phyloP scores from a whole-genome alignment of 495 filamentous ascomycete species.

The Tuber calosporum region DNA sequence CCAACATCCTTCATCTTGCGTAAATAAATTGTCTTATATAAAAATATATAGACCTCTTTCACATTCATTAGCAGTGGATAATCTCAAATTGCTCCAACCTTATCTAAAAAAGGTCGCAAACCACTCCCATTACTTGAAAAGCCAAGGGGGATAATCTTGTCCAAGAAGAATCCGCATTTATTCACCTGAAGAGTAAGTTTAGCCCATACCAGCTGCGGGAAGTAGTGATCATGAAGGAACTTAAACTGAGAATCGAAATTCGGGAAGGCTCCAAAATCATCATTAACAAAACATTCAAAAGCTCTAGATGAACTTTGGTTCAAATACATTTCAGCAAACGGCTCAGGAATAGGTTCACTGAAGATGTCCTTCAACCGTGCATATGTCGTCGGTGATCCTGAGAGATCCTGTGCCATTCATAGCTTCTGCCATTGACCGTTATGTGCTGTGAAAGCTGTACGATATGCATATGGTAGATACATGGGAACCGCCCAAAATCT shows the following conservation, averaged over 20 bases:
- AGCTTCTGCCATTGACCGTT: slow-evolving; percentile 12
- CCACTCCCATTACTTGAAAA: not conserved
- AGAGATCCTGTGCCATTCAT: slow-evolving; percentile 8
- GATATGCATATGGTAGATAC: slow-evolving; percentile 1
- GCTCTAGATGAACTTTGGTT: not conserved
- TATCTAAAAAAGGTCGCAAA: not conserved
- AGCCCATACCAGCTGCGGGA: not conserved
- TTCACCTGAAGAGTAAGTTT: not conserved
- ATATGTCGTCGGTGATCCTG: slow-evolving; percentile 8
- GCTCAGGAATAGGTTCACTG: not conserved
- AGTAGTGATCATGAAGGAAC: slow-evolving; percentile 1
- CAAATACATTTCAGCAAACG: not conserved
- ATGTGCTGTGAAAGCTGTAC: slow-evolving; percentile 15
- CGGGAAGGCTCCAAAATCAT: not conserved
- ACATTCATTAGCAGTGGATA: not conserved
- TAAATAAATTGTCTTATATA: slow-evolving; percentile 2
- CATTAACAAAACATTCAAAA: slow-evolving; percentile 12
- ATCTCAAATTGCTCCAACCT: not conserved
- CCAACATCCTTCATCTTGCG: not conserved
- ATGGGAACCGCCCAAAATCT: slow-evolving; percentile 6
- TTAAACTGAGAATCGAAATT: not conserved
- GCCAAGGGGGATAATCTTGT: not conserved
- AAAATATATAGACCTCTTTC: not conserved
- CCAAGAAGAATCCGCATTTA: not conserved
- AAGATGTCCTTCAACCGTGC: slow-evolving; percentile 9